phyloP scores from a whole-genome alignment of 805 yeast species.

The Yarrowia bubula region DNA sequence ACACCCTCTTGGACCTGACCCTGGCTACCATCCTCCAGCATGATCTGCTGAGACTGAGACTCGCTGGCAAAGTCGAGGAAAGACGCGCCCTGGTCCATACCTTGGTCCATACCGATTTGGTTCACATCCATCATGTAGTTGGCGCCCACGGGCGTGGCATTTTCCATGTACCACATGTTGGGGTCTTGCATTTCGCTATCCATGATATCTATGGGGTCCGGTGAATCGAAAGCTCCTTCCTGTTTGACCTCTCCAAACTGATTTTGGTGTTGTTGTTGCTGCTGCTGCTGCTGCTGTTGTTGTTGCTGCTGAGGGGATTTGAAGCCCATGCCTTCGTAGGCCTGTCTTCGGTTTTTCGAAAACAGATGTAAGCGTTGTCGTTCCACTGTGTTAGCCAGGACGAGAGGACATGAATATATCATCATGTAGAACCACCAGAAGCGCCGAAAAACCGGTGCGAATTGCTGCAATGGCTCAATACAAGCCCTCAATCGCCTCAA shows the following conservation, averaged over 20 bases:
- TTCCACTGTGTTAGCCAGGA: slow-evolving; percentile 18
- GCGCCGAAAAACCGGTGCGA: no score
- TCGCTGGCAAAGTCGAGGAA: slow-evolving; percentile 22
- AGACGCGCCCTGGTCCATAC: neutral
- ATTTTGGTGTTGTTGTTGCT: neutral
- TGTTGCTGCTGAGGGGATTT: slow-evolving; percentile 26
- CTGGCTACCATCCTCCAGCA: slow-evolving; percentile 19
- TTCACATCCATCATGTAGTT: slow-evolving; percentile 19
- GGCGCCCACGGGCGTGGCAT: neutral
- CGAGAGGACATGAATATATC: no score
- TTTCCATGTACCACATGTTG: slow-evolving; percentile 13
- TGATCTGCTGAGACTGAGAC: slow-evolving; percentile 19
- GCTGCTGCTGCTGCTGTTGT: slow-evolving; percentile 29
- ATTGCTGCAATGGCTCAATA: no score
- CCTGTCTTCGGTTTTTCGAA: slow-evolving; percentile 24
- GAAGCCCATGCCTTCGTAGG: slow-evolving; percentile 24
- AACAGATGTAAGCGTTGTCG: slow-evolving; percentile 27
- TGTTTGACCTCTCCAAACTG: neutral
- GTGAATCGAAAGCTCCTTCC: neutral
- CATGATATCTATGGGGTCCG: slow-evolving; percentile 1
- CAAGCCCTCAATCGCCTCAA: neutral
- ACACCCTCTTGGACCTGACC: neutral
- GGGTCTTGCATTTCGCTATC: slow-evolving; percentile 12
- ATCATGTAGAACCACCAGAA: neutral
- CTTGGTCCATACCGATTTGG: slow-evolving; percentile 11